These are phyloP conservation scores for Wickerhamomyces bovis DNA, from an alignment of 805 yeast species.

Conservation along the genomic window DNA sequence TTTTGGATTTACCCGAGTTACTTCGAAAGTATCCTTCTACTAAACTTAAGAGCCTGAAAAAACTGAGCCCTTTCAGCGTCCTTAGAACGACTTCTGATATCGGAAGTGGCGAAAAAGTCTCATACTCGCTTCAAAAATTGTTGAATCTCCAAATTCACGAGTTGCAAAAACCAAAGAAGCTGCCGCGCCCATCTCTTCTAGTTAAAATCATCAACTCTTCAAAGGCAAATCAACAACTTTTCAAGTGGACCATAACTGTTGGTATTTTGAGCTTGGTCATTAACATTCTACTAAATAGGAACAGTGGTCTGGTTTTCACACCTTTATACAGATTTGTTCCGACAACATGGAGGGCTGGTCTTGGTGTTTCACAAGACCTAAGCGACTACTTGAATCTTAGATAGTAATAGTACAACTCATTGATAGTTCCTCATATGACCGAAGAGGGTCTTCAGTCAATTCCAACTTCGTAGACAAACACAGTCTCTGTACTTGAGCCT, in stretches of 20 bases:
- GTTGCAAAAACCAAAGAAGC: background rate
- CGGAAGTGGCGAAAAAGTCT: background rate
- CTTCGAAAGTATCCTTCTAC: constrained; percentile 2
- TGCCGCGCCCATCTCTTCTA: background rate
- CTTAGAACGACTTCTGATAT: constrained; percentile 18
- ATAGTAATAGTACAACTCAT: background rate
- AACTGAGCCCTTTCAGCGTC: constrained; percentile 24
- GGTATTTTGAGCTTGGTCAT: constrained; percentile 10
- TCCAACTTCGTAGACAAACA: constrained; percentile 74
- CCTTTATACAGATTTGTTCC: background rate
- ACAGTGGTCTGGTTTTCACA: background rate
- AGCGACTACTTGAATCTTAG: background rate
- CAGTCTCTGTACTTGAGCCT: constrained; percentile 72
- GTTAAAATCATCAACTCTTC: background rate
- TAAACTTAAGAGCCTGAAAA: constrained; percentile 5
- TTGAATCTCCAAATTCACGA: constrained; percentile 2
- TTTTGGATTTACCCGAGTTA: constrained; percentile 17
- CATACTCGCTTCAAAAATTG: background rate
- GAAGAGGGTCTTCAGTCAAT: constrained; percentile 22
- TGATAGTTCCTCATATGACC: background rate
- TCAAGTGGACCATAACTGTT: constrained; percentile 11
- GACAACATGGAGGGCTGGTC: background rate
- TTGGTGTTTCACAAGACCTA: background rate
- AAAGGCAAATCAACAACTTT: background rate
- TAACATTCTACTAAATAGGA: constrained; percentile 2